These are phyloP conservation scores for Endothia cerciana DNA, from an alignment of 2,329 filamentous ascomycete genomes.

Conservation along the genomic window DNA sequence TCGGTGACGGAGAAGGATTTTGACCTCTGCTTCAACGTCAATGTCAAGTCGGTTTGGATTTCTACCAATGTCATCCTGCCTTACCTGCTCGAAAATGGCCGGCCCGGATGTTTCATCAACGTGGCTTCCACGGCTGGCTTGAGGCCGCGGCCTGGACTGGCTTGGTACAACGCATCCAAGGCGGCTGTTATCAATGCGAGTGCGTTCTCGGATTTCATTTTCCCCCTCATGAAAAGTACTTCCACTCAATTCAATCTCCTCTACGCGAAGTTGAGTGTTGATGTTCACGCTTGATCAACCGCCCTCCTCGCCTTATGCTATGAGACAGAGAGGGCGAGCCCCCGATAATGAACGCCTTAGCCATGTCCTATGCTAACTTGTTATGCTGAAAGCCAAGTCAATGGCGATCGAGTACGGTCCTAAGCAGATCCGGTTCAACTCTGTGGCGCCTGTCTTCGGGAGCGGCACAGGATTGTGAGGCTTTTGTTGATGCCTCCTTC, in stretches of 20 bases:
- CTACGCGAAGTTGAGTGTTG: too few relatives aligned
- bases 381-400: constrained; percentile 43
- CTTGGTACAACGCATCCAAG: constrained; percentile 74
- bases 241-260: too few relatives aligned
- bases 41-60: constrained; percentile 69
- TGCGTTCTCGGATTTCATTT: background rate
- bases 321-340: too few relatives aligned
- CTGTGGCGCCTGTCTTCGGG: constrained; percentile 70
- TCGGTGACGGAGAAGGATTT: constrained; percentile 70
- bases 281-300: too few relatives aligned
- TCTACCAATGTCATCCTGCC: constrained; percentile 63
- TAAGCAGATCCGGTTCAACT: constrained; percentile 73
- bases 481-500: too few relatives aligned
- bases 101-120: constrained; percentile 65
- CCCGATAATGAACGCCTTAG: too few relatives aligned
- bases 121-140: constrained; percentile 67
- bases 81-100: constrained; percentile 60
- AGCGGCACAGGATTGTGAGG: constrained; percentile 61
- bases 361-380: background rate
- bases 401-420: constrained; percentile 75
- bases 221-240: too few relatives aligned
- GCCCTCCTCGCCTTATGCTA: too few relatives aligned
- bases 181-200: constrained; percentile 64
- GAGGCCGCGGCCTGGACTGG: constrained; percentile 64
- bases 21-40: constrained; percentile 68